phyloP scores from a whole-genome alignment of 805 yeast genomes.

The Yamadazyma takamatsuzukensis region DNA sequence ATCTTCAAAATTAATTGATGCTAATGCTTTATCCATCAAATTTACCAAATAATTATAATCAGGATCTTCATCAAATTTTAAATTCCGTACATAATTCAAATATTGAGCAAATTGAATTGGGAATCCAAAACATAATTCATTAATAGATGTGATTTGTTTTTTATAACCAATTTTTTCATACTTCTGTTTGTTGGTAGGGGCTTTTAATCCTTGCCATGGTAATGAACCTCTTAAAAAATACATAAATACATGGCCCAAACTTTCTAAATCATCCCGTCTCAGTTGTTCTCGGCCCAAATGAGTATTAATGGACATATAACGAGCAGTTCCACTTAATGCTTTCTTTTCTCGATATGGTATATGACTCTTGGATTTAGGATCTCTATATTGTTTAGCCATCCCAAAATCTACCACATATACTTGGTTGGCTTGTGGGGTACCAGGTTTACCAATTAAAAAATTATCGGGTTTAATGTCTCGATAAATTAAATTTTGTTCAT shows the following conservation, averaged over 20 bases:
- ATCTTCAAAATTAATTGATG: constrained; percentile 38
- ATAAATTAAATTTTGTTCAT: constrained; percentile 72
- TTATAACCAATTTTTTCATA: constrained; percentile 83
- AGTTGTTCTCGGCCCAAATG: constrained; percentile 82
- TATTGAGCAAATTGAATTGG: constrained; percentile 76
- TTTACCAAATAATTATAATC: constrained; percentile 75
- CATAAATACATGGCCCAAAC: constrained; percentile 77
- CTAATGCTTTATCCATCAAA: constrained; percentile 73
- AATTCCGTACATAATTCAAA: constrained; percentile 60
- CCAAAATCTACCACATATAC: constrained; percentile 80
- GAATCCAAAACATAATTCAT: constrained; percentile 57
- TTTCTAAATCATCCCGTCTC: constrained; percentile 79
- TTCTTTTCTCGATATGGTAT: constrained; percentile 80
- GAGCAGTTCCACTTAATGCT: constrained; percentile 78
- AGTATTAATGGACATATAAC: constrained; percentile 87
- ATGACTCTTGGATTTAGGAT: constrained; percentile 75
- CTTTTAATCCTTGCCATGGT: constrained; percentile 91
- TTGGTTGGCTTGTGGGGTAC: constrained; percentile 57
- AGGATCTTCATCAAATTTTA: constrained; percentile 78
- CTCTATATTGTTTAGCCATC: constrained; percentile 83
- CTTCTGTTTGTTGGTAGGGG: constrained; percentile 79
- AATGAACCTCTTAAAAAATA: constrained; percentile 74
- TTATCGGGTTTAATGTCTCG: constrained; percentile 85
- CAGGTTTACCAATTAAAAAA: constrained; percentile 65
- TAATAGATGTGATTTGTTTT: constrained; percentile 65